These are phyloP conservation scores for Blastocrithidia nonstop DNA, from an alignment of 208 protist species.

Conservation along the genomic window DNA sequence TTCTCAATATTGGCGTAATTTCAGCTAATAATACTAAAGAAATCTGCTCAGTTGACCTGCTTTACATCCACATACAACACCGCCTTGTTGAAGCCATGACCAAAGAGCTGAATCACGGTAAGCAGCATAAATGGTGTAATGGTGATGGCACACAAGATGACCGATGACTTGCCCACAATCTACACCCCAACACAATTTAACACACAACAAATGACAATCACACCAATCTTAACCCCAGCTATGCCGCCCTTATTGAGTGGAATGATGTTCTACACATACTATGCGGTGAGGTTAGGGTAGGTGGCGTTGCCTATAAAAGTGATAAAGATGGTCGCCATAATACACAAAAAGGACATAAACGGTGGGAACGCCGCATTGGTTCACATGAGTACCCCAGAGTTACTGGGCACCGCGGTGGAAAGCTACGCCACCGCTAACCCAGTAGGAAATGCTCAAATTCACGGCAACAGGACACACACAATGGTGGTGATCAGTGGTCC, in stretches of 20 bases:
- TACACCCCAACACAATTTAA: constrained; percentile 63
- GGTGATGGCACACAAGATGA: constrained; percentile 45
- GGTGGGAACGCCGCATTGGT: constrained; percentile 62
- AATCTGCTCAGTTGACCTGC: constrained; percentile 41
- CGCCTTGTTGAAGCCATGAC: constrained; percentile 43
- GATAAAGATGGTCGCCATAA: constrained; percentile 59
- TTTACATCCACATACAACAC: constrained; percentile 38
- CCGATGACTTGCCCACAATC: constrained; percentile 43
- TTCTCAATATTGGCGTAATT: constrained; percentile 85
- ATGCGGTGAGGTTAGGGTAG: constrained; percentile 59
- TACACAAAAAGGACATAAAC: constrained; percentile 58
- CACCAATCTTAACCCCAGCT: constrained; percentile 44
- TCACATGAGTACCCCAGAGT: constrained; percentile 81
- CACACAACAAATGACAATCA: constrained; percentile 41
- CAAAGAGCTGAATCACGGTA: constrained; percentile 51
- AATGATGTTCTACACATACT: constrained; percentile 38
- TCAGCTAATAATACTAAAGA: constrained; percentile 77
- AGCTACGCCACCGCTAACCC: constrained; percentile 69
- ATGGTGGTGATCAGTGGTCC: constrained; percentile 71
- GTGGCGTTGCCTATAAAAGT: constrained; percentile 75
- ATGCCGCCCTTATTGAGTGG: constrained; percentile 12
- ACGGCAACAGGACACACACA: constrained; percentile 52
- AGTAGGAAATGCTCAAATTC: constrained; percentile 68
- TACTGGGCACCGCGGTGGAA: constrained; percentile 67
- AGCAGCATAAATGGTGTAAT: constrained; percentile 54